Evolutionary conservation across 108 stramenopile genomes (phyloP).

Genomic region (Pseudonitzschia multistriata): DNA sequence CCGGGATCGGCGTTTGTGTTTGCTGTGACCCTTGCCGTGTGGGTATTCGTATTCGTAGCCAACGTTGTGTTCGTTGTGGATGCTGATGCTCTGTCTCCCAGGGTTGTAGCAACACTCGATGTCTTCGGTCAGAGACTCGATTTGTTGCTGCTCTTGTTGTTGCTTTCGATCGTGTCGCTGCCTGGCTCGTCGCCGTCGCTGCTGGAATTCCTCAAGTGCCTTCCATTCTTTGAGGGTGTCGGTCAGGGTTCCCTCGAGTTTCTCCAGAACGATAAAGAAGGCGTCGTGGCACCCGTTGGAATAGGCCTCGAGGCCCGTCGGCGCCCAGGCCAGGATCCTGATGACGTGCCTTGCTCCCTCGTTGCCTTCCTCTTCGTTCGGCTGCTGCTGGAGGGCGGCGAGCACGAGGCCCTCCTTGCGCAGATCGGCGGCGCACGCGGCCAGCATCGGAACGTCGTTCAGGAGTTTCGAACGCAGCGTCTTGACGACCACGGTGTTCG

Average conservation of each 20-base stretch:
- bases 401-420: conserved; percentile 8
- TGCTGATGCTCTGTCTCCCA: too few relatives aligned
- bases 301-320: conserved; percentile 1
- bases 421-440: conserved; percentile 14
- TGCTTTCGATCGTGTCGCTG: too few relatives aligned
- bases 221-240: conserved; percentile 39
- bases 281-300: conserved; percentile 12
- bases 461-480: not conserved
- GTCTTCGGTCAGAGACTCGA: not conserved
- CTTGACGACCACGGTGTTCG: conserved; percentile 4
- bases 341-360: conserved; percentile 4
- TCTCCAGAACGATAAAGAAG: conserved; percentile 46
- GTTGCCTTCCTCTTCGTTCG: not conserved
- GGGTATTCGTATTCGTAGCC: not conserved
- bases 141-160: too few relatives aligned
- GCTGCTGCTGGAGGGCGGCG: conserved; percentile 1
- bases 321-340: not conserved
- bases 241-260: conserved; percentile 39
- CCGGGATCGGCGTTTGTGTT: not conserved
- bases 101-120: not conserved
- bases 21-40: not conserved
- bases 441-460: not conserved
- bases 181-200: too few relatives aligned
- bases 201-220: not conserved
- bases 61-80: too few relatives aligned